Conservation (phyloP, 768 basidiomycete genomes). For the Boletus edulis region DNA sequence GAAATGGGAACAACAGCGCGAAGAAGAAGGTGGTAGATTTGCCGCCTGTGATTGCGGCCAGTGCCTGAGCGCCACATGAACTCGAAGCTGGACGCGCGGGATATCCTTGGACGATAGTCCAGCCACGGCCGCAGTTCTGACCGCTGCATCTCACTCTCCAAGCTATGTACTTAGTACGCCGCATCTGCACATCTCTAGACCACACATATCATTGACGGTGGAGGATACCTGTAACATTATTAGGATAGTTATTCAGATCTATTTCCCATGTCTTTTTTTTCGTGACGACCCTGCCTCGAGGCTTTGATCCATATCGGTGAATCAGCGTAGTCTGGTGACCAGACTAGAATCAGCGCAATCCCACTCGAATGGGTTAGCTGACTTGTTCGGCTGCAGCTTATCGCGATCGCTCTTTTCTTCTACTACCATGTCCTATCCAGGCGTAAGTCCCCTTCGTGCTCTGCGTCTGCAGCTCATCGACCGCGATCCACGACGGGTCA, state of each 20-base stretch:
- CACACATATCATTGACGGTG: not conserved
- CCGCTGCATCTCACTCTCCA: too few species aligned
- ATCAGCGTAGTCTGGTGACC: too few species aligned
- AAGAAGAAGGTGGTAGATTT: slow-evolving; percentile 31
- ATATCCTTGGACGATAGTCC: not conserved
- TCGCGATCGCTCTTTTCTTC: not conserved
- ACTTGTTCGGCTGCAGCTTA: not conserved
- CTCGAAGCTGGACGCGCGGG: too few species aligned
- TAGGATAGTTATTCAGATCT: slow-evolving; percentile 25
- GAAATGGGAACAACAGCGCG: slow-evolving; percentile 8
- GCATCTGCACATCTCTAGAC: slow-evolving; percentile 10
- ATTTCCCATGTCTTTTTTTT: not conserved
- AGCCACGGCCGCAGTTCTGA: too few species aligned
- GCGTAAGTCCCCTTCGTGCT: slow-evolving; percentile 10
- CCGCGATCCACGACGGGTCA: too few species aligned
- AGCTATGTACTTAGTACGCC: not conserved
- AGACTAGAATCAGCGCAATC: too few species aligned
- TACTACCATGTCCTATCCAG: slow-evolving; percentile 17
- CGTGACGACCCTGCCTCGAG: not conserved
- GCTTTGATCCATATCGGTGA: not conserved
- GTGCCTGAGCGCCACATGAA: slow-evolving; percentile 21
- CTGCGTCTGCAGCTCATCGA: not conserved
- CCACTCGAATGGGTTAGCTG: too few species aligned
- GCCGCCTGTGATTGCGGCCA: slow-evolving; percentile 36
- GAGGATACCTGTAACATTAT: slow-evolving; percentile 37